These are phyloP conservation scores for Arachnopeziza araneosa DNA, from an alignment of 2,329 filamentous ascomycete species.

Conservation along the genomic window DNA sequence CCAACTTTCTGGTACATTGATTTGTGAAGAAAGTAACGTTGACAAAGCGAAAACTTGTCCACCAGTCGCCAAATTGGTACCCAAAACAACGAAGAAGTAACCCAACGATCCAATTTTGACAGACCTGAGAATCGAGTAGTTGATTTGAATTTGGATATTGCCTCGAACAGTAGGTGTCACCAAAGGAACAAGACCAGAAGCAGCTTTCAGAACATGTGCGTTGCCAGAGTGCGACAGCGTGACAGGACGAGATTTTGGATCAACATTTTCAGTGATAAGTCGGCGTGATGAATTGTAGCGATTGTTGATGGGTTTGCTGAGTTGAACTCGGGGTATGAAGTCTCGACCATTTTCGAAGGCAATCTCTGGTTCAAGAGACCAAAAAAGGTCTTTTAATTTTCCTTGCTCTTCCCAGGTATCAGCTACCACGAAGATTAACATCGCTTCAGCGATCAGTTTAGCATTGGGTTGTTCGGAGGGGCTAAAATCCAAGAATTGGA, in stretches of 20 bases:
- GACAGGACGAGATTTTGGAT: background rate
- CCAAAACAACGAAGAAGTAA: background rate
- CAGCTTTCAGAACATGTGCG: background rate
- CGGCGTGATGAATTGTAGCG: slow-evolving; percentile 11
- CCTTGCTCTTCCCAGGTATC: slow-evolving; percentile 2
- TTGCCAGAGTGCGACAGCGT: background rate
- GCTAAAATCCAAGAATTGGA: slow-evolving; percentile 17
- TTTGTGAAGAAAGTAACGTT: background rate
- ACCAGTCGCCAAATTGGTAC: background rate
- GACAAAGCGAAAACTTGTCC: background rate
- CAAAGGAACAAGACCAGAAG: background rate
- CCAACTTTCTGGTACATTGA: background rate
- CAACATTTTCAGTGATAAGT: background rate
- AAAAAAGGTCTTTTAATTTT: slow-evolving; percentile 5
- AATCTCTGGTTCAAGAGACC: slow-evolving; percentile 18
- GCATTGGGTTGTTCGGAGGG: background rate
- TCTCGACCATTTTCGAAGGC: slow-evolving; percentile 7
- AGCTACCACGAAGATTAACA: slow-evolving; percentile 8
- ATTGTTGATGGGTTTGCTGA: slow-evolving; percentile 3
- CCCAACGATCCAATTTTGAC: background rate
- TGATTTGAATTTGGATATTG: background rate
- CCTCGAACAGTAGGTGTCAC: background rate
- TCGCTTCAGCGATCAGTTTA: slow-evolving; percentile 4
- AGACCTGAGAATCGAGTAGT: background rate
- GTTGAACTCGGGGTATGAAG: slow-evolving; percentile 11